Conservation (phyloP, 257 asterid species). For the Schizonepeta tenuifolia region DNA sequence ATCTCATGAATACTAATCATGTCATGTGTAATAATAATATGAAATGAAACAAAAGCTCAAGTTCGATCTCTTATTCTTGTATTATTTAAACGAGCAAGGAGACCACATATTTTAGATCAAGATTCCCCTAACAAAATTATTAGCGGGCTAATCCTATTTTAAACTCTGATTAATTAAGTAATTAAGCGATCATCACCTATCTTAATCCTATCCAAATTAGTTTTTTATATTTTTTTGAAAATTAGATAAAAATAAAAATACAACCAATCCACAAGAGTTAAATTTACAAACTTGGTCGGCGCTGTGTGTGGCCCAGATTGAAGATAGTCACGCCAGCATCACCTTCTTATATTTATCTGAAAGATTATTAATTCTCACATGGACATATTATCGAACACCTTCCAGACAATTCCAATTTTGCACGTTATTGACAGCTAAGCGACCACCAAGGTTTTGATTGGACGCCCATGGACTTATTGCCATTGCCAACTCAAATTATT, state of each 20-base stretch:
- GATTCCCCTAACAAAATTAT: conserved; percentile 38
- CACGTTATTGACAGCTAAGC: conserved; percentile 53
- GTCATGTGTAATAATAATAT: neutral
- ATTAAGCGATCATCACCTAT: conserved; percentile 4
- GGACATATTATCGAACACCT: conserved; percentile 30
- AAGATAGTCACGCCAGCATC: conserved; percentile 8
- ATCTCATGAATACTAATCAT: no score
- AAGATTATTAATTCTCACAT: conserved; percentile 29
- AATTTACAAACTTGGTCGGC: conserved; percentile 43
- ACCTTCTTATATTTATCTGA: neutral
- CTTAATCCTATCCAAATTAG: conserved; percentile 29
- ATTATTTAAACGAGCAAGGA: neutral
- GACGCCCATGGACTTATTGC: conserved; percentile 35
- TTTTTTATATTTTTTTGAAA: neutral
- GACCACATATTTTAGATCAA: conserved; percentile 25
- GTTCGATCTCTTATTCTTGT: neutral
- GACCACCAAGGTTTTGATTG: conserved; percentile 39
- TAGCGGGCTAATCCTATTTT: conserved; percentile 32
- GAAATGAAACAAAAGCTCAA: neutral
- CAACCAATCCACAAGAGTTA: conserved; percentile 28
- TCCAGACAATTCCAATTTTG: conserved; percentile 41
- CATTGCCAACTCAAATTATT: conserved; percentile 34
- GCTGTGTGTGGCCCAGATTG: conserved; percentile 42
- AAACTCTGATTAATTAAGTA: conserved; percentile 20
- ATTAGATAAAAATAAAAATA: neutral